These are phyloP conservation scores for Coffea humblotiana DNA, from an alignment of 305 asterid species.

Conservation along the genomic window DNA sequence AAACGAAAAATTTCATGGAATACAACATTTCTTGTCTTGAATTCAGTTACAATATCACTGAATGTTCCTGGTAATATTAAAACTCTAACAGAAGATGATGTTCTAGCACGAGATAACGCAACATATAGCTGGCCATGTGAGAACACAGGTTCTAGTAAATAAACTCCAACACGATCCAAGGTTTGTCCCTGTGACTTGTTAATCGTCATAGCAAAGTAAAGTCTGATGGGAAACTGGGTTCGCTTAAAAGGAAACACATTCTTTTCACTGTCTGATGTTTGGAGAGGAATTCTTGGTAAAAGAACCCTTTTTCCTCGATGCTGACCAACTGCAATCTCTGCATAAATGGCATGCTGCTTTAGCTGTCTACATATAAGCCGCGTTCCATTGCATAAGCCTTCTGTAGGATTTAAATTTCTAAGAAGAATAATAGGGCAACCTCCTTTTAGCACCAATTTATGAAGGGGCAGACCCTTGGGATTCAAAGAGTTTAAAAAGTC, in stretches of 20 bases:
- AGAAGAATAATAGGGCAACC: neutral
- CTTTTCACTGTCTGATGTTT: neutral
- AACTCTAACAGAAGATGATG: too few relatives aligned
- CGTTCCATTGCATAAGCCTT: conserved; percentile 3
- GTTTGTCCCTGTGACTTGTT: conserved; percentile 16
- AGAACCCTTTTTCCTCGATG: neutral
- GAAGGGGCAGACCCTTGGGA: neutral
- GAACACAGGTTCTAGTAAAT: neutral
- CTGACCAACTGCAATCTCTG: neutral
- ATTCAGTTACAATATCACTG: too few relatives aligned
- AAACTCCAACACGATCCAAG: neutral
- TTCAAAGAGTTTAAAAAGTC: neutral
- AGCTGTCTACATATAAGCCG: conserved; percentile 1
- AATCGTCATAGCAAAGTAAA: conserved; percentile 13
- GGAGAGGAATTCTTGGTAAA: neutral
- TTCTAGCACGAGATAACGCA: neutral
- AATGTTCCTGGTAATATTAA: too few relatives aligned
- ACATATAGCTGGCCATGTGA: conserved; percentile 6
- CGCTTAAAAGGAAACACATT: neutral
- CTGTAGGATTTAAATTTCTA: neutral
- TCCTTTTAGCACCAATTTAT: neutral
- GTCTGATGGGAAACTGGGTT: neutral
- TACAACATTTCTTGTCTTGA: too few relatives aligned
- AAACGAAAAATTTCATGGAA: too few relatives aligned
- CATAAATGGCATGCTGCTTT: neutral